These are phyloP conservation scores for Paecilomyces sp. DNA, from an alignment of 2,329 filamentous ascomycete genomes.

Conservation along the genomic window DNA sequence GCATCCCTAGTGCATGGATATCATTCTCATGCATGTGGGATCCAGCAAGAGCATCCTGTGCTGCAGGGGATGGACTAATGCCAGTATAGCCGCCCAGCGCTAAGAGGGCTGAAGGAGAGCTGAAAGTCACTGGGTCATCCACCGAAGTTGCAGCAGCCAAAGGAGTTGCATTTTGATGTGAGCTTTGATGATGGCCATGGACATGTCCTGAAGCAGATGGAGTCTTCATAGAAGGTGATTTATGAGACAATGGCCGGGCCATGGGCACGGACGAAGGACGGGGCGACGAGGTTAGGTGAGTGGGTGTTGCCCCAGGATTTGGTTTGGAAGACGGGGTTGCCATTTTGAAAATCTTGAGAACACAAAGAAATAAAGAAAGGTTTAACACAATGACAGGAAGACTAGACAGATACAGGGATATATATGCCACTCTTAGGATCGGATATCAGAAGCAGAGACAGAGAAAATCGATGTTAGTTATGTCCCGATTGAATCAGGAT, in stretches of 20 bases:
- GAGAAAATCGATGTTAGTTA: background rate
- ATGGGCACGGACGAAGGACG: conserved; percentile 34
- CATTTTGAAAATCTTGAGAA: conserved; percentile 19
- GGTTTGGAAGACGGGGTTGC: conserved; percentile 38
- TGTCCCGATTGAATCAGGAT: background rate
- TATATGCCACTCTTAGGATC: background rate
- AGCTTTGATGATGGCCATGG: conserved; percentile 27
- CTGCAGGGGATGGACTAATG: conserved; percentile 33
- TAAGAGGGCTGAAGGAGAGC: conserved; percentile 38
- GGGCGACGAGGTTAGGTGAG: conserved; percentile 37
- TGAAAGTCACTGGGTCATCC: conserved; percentile 37
- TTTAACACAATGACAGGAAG: background rate
- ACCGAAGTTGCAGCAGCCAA: conserved; percentile 27
- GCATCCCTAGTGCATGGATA: conserved; percentile 33
- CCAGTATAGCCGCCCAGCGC: conserved; percentile 36
- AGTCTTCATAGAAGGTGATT: conserved; percentile 39
- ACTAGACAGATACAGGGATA: background rate
- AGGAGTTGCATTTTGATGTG: conserved; percentile 38
- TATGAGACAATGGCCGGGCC: conserved; percentile 34
- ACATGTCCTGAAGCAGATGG: conserved; percentile 32
- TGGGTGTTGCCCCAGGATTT: conserved; percentile 36
- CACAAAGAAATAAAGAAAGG: background rate
- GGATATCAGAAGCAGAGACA: background rate
- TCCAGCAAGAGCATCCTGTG: conserved; percentile 28
- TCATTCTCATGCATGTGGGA: conserved; percentile 31